These are phyloP conservation scores for Penicillium sp. DNA, from an alignment of 2,329 filamentous ascomycete genomes.

Conservation along the genomic window DNA sequence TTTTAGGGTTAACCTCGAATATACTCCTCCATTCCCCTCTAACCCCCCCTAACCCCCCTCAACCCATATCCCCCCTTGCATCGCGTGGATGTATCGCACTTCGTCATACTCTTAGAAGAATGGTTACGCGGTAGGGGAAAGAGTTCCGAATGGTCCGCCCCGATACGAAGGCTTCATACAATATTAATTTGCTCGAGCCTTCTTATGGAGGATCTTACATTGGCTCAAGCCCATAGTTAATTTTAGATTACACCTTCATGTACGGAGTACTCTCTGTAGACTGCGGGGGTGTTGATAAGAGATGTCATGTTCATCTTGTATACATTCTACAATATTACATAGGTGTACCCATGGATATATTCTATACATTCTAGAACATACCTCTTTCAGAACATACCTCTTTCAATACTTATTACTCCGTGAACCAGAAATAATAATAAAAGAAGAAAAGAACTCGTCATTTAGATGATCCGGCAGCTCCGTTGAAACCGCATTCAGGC, in stretches of 20 bases:
- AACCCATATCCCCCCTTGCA: constrained; percentile 18
- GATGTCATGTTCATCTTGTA: not conserved
- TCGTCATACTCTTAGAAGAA: constrained; percentile 19
- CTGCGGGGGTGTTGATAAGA: constrained; percentile 6
- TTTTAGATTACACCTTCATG: constrained; percentile 1
- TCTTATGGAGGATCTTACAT: constrained; percentile 2
- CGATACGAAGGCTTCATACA: constrained; percentile 7
- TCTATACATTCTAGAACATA: not conserved
- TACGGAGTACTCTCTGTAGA: not conserved
- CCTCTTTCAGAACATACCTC: not conserved
- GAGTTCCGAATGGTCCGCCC: constrained; percentile 24
- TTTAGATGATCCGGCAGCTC: constrained; percentile 2
- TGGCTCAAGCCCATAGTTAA: constrained; percentile 6
- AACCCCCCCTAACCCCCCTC: too few species aligned
- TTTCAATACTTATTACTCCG: not conserved
- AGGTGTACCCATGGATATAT: not conserved
- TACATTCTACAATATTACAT: not conserved
- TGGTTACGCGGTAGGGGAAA: constrained; percentile 23
- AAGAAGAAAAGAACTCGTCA: constrained; percentile 5
- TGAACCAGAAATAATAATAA: not conserved
- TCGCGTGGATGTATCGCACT: constrained; percentile 21
- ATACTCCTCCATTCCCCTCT: not conserved
- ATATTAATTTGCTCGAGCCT: constrained; percentile 7
- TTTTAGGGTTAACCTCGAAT: constrained; percentile 3
- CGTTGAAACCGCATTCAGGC: constrained; percentile 10